A percentile compares a stretch with the other conserved stretches of the same genome.
Evolutionary conservation across 441 rosid species (phyloP).

Genomic region (Erodium moschatum): DNA sequence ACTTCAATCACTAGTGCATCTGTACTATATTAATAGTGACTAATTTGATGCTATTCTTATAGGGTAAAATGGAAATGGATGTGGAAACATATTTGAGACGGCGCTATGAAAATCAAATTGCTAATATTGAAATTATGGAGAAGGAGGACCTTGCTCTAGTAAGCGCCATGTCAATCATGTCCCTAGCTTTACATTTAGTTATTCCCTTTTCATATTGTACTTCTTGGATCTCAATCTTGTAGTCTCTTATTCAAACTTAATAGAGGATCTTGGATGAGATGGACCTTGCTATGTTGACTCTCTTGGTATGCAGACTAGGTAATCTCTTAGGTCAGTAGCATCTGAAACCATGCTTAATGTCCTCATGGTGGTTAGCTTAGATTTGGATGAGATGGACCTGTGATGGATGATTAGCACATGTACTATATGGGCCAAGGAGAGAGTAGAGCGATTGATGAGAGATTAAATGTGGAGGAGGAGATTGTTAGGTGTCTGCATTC

Average conservation of each 20-base stretch:
- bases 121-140: constrained; percentile 57
- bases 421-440: too few relatives aligned
- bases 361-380: too few relatives aligned
- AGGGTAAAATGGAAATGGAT: constrained; percentile 81
- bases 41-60: constrained; percentile 13
- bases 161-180: constrained; percentile 25
- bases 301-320: too few relatives aligned
- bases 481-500: neutral
- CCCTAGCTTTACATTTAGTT: neutral
- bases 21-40: neutral
- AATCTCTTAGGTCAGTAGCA: too few relatives aligned
- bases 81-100: constrained; percentile 80
- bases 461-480: neutral
- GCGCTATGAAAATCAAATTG: constrained; percentile 77
- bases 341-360: too few relatives aligned
- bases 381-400: too few relatives aligned
- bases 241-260: constrained; percentile 1
- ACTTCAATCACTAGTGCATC: constrained; percentile 5
- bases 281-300: too few relatives aligned
- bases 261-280: too few relatives aligned
- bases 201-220: neutral
- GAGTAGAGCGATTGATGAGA: too few relatives aligned
- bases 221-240: neutral
- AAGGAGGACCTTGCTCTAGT: constrained; percentile 96
- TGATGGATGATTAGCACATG: too few relatives aligned